phyloP scores from a whole-genome alignment of 257 asterid species.

The Ophiorrhiza pumila region DNA sequence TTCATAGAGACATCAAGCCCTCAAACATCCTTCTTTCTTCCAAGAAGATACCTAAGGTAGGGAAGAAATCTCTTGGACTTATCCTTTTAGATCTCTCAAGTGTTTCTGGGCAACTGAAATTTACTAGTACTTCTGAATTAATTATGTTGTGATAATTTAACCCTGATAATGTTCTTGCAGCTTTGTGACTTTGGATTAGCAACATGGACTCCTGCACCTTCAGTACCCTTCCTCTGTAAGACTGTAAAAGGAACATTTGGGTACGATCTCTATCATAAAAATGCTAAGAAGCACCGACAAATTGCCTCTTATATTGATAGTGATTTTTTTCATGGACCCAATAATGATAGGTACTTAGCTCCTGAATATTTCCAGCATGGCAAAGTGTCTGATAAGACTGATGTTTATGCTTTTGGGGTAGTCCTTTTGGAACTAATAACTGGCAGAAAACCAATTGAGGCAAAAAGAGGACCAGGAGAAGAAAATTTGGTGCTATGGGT shows the following conservation, averaged over 20 bases:
- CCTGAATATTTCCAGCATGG: conserved; percentile 97
- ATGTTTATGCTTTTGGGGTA: conserved; percentile 81
- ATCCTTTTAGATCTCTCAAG: neutral
- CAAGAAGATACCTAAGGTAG: conserved; percentile 64
- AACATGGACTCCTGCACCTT: conserved; percentile 88
- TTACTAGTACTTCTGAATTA: neutral
- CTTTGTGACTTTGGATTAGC: conserved; percentile 94
- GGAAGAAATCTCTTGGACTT: conserved; percentile 13
- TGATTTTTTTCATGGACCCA: conserved; percentile 18
- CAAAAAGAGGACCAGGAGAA: conserved; percentile 78
- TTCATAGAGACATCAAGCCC: conserved; percentile 93
- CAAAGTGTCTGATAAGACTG: conserved; percentile 88
- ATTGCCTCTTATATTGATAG: conserved; percentile 5
- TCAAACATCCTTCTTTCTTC: conserved; percentile 91
- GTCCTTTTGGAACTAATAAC: conserved; percentile 85
- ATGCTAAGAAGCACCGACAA: neutral
- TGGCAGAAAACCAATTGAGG: conserved; percentile 83
- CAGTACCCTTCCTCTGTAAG: conserved; percentile 86
- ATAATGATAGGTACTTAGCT: conserved; percentile 61
- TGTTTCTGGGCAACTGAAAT: conserved; percentile 7
- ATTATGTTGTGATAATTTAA: conserved; percentile 2
- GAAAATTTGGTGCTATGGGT: conserved; percentile 87
- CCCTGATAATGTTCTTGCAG: conserved; percentile 31
- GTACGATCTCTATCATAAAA: conserved; percentile 35
- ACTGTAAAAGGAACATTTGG: conserved; percentile 97